Percentiles rank a stretch among this genome's conserved stretches.
Conservation (phyloP, 139 green algal genomes). For the Coelastrella sp. region DNA sequence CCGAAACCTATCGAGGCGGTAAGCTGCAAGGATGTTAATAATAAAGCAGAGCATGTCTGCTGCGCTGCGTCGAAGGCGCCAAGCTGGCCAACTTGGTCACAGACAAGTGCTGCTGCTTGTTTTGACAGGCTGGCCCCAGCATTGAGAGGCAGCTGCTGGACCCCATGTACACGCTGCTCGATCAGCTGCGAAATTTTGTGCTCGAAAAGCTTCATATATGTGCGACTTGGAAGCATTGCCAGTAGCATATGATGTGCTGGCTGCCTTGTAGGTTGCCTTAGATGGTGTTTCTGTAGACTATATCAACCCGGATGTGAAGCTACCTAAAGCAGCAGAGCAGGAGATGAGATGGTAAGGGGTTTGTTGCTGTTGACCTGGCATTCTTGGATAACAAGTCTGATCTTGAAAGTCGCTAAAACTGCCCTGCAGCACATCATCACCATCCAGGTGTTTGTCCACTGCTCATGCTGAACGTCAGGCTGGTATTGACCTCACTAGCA, state of each 20-base stretch:
- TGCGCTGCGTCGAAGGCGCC: too few species aligned
- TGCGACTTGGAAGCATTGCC: background rate
- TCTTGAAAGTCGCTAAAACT: background rate
- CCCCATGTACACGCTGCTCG: too few species aligned
- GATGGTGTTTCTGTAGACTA: slow-evolving; percentile 58
- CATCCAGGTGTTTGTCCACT: background rate
- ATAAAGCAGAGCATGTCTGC: background rate
- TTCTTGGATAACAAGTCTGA: background rate
- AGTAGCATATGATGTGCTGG: background rate
- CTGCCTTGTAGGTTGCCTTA: slow-evolving; percentile 52
- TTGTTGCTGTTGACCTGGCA: background rate
- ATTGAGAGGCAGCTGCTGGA: too few species aligned
- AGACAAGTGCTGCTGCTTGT: too few species aligned
- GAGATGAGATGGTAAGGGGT: slow-evolving; percentile 71
- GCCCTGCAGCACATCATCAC: background rate
- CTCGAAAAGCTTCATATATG: too few species aligned
- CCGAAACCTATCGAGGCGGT: slow-evolving; percentile 20
- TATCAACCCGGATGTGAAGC: slow-evolving; percentile 45
- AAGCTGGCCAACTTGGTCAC: too few species aligned
- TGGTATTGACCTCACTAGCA: background rate
- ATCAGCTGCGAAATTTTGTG: too few species aligned
- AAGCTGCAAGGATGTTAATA: background rate
- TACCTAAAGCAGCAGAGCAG: slow-evolving; percentile 50
- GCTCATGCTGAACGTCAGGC: background rate
- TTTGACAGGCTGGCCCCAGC: too few species aligned